Conservation (phyloP, 164 flowering plant genomes). For the Chimonanthus salicifolius region DNA sequence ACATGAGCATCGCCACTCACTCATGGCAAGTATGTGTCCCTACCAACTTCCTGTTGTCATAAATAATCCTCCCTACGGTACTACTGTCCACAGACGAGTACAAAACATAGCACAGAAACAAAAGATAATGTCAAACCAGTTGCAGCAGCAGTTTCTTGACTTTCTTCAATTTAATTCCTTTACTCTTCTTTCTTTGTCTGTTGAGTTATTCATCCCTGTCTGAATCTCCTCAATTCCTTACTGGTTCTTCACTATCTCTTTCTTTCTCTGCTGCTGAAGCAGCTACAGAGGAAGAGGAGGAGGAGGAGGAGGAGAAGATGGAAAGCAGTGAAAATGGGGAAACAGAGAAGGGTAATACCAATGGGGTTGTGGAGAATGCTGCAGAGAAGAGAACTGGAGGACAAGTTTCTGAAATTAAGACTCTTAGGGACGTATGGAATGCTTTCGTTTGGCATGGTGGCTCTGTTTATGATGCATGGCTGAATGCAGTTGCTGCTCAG, state of each 20-base stretch:
- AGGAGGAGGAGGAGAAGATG: background rate
- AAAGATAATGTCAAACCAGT: no score
- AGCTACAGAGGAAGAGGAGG: background rate
- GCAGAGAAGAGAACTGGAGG: background rate
- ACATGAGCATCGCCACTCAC: no score
- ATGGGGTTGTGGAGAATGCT: background rate
- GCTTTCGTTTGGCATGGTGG: slow-evolving; percentile 17
- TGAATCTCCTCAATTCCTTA: background rate
- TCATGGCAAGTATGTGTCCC: no score
- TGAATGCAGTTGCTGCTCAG: slow-evolving; percentile 16
- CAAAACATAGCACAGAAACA: no score
- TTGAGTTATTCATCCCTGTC: background rate
- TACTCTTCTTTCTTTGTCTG: background rate
- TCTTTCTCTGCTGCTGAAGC: background rate
- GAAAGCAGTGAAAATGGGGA: background rate
- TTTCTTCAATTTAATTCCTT: background rate
- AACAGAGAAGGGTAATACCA: background rate
- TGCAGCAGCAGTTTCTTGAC: no score
- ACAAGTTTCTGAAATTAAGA: background rate
- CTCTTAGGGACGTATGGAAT: slow-evolving; percentile 5
- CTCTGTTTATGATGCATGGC: slow-evolving; percentile 16
- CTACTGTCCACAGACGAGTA: no score
- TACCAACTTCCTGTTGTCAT: no score
- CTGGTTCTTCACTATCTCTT: background rate
- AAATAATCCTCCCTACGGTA: no score